A percentile compares a stretch with the other conserved stretches of the same genome.
Evolutionary conservation across 148 eudicot species (phyloP).

Genomic region (Pharnaceum exiguum): DNA sequence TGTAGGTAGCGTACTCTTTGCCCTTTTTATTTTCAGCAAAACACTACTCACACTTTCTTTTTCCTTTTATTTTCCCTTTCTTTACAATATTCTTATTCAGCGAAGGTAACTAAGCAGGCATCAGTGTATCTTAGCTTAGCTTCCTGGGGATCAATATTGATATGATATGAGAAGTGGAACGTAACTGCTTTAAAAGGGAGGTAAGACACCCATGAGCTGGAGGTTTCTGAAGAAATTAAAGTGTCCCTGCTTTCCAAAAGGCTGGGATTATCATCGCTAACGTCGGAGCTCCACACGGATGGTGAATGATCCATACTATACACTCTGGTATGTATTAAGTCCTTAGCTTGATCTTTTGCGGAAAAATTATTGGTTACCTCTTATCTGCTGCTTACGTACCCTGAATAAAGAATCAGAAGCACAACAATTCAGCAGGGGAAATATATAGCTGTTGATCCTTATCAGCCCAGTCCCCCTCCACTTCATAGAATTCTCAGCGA

Average conservation of each 20-base stretch:
- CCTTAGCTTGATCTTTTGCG: not conserved
- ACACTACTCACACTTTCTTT: too few relatives aligned
- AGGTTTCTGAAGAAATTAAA: constrained; percentile 66
- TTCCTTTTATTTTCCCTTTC: too few relatives aligned
- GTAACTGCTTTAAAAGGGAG: constrained; percentile 73
- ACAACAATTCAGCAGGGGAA: too few relatives aligned
- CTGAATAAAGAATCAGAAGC: too few relatives aligned
- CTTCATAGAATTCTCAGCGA: too few relatives aligned
- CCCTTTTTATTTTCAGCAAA: too few relatives aligned
- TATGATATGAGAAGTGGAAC: constrained; percentile 71
- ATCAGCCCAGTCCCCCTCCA: too few relatives aligned
- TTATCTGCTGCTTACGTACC: too few relatives aligned
- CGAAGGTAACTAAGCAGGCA: too few relatives aligned
- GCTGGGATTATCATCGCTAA: constrained; percentile 84
- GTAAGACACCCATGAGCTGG: constrained; percentile 64
- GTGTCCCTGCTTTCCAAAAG: constrained; percentile 82
- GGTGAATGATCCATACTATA: constrained; percentile 93
- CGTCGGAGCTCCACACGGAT: constrained; percentile 95
- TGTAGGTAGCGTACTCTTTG: too few relatives aligned
- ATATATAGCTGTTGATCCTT: too few relatives aligned
- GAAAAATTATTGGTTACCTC: not conserved
- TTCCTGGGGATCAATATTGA: constrained; percentile 79
- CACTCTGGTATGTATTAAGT: constrained; percentile 63
- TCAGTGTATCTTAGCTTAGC: constrained; percentile 73
- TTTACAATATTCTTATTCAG: constrained; percentile 41